phyloP scores from a whole-genome alignment of 2,329 filamentous ascomycete species.

The Chaetoscypha palmicola region DNA sequence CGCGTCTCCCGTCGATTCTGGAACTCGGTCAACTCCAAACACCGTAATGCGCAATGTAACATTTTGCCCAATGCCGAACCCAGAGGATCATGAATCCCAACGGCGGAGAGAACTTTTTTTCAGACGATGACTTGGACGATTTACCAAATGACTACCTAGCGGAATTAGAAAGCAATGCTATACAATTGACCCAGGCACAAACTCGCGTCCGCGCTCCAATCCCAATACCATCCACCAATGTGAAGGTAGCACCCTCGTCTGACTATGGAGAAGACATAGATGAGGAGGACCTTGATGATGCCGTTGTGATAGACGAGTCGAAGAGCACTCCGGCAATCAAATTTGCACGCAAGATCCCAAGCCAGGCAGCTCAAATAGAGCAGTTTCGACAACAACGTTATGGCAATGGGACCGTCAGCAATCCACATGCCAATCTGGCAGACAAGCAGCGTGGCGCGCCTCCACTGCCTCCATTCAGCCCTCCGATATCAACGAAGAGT shows the following conservation, averaged over 20 bases:
- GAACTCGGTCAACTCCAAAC: too few relatives aligned
- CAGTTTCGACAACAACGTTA: constrained; percentile 23
- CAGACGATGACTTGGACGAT: constrained; percentile 56
- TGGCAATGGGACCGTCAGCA: constrained; percentile 14
- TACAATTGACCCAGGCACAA: constrained; percentile 44
- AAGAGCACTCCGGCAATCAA: constrained; percentile 20
- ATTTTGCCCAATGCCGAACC: constrained; percentile 28
- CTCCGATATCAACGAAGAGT: constrained; percentile 4
- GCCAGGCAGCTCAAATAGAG: constrained; percentile 17
- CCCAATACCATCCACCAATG: background rate
- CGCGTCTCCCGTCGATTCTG: too few relatives aligned
- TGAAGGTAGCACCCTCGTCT: constrained; percentile 27
- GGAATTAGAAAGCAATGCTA: constrained; percentile 58
- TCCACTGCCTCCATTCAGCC: constrained; percentile 11
- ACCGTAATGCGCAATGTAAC: background rate
- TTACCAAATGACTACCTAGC: constrained; percentile 50
- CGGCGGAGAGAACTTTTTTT: constrained; percentile 50
- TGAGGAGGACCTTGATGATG: constrained; percentile 43
- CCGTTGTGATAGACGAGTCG: constrained; percentile 40
- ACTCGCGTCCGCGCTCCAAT: constrained; percentile 19
- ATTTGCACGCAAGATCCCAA: constrained; percentile 13
- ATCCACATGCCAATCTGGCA: constrained; percentile 7
- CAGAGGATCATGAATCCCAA: constrained; percentile 32
- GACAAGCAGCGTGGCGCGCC: constrained; percentile 10
- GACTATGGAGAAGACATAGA: constrained; percentile 33